Evolutionary conservation across 2,329 filamentous ascomycete genomes (phyloP).

Genomic region (Ophiostoma ulmi): DNA sequence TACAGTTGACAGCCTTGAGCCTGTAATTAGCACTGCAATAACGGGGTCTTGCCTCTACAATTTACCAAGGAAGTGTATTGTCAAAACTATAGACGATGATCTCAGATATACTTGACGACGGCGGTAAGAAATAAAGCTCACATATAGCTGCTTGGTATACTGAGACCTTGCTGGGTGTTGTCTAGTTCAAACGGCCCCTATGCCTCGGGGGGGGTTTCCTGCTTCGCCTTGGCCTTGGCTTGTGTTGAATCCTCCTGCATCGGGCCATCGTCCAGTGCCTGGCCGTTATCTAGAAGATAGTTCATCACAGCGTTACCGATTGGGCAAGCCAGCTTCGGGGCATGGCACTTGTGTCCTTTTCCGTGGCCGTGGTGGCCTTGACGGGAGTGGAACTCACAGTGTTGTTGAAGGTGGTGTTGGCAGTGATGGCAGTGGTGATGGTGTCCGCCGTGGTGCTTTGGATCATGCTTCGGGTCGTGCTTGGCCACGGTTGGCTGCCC

Average conservation of each 20-base stretch:
- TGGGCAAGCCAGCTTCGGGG: neutral
- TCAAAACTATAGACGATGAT: neutral
- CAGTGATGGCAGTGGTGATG: constrained; percentile 1
- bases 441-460: neutral
- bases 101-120: neutral
- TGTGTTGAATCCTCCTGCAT: neutral
- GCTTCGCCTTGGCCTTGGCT: neutral
- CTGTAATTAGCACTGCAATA: neutral
- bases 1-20: neutral
- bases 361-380: neutral
- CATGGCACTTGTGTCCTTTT: neutral
- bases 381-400: neutral
- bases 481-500: neutral
- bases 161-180: neutral
- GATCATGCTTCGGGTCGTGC: neutral
- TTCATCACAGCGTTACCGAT: neutral
- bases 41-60: no score
- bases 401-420: neutral
- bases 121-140: neutral
- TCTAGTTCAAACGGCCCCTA: neutral
- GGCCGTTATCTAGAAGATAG: neutral
- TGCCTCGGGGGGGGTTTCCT: neutral
- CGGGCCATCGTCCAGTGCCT: neutral
- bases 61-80: no score
- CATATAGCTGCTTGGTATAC: neutral